Evolutionary conservation across 768 basidiomycete species (phyloP).

Genomic region (Hirschioporus abietinus): DNA sequence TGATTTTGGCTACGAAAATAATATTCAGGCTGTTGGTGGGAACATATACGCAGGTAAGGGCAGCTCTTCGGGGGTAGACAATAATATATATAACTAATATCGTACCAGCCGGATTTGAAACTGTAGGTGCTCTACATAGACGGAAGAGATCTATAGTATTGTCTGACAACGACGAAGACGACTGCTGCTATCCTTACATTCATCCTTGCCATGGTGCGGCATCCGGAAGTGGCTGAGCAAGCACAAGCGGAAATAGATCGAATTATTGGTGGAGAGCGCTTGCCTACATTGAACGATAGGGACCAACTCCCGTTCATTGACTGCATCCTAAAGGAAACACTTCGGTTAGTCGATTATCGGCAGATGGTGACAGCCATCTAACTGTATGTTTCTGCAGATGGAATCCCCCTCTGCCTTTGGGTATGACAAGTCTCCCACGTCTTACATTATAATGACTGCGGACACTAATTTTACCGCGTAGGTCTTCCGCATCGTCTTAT

Average conservation of each 20-base stretch:
- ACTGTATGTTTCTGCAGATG: neutral
- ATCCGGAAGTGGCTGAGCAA: slow-evolving; percentile 29
- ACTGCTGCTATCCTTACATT: slow-evolving; percentile 31
- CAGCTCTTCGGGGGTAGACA: neutral
- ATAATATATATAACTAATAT: neutral
- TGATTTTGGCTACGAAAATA: neutral
- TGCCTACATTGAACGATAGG: slow-evolving; percentile 16
- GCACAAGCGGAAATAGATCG: slow-evolving; percentile 29
- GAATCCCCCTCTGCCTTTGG: neutral
- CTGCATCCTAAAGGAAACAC: slow-evolving; percentile 28
- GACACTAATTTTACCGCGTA: neutral
- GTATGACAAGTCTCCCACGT: neutral
- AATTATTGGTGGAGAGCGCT: slow-evolving; percentile 18
- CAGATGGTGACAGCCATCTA: neutral
- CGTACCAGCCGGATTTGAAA: neutral
- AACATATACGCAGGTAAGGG: neutral
- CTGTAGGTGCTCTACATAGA: neutral
- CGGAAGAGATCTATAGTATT: neutral
- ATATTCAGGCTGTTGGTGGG: neutral
- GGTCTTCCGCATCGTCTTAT: slow-evolving; percentile 9
- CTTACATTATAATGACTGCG: neutral
- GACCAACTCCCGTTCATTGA: slow-evolving; percentile 25
- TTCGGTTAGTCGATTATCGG: slow-evolving; percentile 11
- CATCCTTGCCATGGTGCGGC: slow-evolving; percentile 29
- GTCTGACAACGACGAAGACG: slow-evolving; percentile 19